Conservation (phyloP, 306 rosid species). For the Senna siamea region DNA sequence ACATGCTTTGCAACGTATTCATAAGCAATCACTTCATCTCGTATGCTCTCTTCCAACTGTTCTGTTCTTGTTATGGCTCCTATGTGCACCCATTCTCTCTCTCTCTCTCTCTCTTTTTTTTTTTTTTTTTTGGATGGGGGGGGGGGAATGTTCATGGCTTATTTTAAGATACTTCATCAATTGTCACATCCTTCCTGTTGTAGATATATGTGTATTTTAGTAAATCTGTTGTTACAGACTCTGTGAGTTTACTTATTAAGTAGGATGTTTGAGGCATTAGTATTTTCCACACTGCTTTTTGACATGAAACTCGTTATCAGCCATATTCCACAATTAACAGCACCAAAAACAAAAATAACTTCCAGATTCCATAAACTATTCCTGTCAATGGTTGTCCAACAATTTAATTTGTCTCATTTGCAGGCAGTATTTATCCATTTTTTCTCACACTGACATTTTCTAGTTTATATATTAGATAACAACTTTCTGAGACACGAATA, state of each 20-base stretch:
- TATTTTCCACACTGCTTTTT: background rate
- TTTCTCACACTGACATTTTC: background rate
- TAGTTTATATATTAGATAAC: background rate
- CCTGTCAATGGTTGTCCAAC: background rate
- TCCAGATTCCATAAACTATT: background rate
- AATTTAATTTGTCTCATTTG: background rate
- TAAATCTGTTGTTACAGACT: background rate
- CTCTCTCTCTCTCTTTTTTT: background rate
- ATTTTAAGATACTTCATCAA: background rate
- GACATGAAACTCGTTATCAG: background rate
- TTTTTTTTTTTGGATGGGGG: too few species aligned
- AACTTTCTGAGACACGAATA: background rate
- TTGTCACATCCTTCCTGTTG: background rate
- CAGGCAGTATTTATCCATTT: background rate
- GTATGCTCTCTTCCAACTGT: constrained; percentile 49
- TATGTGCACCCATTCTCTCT: background rate
- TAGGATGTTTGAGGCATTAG: background rate
- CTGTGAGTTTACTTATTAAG: background rate
- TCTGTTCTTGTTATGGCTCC: constrained; percentile 2
- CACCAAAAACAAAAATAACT: background rate
- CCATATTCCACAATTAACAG: background rate
- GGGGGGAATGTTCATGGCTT: background rate
- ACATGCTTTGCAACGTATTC: constrained; percentile 98
- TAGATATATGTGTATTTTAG: background rate
- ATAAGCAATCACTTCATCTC: constrained; percentile 95